Evolutionary conservation across 495 filamentous ascomycete species (phyloP).

Genomic region (Neurospora sp.): DNA sequence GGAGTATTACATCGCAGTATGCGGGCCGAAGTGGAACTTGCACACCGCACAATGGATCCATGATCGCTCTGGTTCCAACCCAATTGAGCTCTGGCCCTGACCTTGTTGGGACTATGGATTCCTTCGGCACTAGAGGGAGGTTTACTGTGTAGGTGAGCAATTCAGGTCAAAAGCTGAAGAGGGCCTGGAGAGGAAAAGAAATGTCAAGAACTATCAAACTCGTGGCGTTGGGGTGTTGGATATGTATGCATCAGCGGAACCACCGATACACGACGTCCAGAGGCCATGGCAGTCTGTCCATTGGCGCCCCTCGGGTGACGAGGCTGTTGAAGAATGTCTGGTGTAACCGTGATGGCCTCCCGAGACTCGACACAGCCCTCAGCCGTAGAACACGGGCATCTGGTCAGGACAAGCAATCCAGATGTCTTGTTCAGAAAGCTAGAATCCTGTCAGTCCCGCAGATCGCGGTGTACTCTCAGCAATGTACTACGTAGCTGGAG

Average conservation of each 20-base stretch:
- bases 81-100: background rate
- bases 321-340: background rate
- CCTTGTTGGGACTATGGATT: background rate
- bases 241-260: background rate
- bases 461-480: background rate
- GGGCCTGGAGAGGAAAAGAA: background rate
- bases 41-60: background rate
- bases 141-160: background rate
- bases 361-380: background rate
- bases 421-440: background rate
- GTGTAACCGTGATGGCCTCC: background rate
- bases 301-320: background rate
- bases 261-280: background rate
- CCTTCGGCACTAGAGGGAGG: background rate
- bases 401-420: background rate
- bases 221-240: background rate
- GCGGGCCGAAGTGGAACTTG: background rate
- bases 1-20: background rate
- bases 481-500: background rate
- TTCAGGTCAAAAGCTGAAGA: background rate
- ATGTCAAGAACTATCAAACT: background rate
- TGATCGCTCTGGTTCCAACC: background rate
- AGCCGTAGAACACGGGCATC: background rate
- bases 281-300: background rate
- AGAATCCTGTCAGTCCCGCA: background rate